phyloP scores from a whole-genome alignment of 305 asterid genomes.

The Fraxinus angustifolia region DNA sequence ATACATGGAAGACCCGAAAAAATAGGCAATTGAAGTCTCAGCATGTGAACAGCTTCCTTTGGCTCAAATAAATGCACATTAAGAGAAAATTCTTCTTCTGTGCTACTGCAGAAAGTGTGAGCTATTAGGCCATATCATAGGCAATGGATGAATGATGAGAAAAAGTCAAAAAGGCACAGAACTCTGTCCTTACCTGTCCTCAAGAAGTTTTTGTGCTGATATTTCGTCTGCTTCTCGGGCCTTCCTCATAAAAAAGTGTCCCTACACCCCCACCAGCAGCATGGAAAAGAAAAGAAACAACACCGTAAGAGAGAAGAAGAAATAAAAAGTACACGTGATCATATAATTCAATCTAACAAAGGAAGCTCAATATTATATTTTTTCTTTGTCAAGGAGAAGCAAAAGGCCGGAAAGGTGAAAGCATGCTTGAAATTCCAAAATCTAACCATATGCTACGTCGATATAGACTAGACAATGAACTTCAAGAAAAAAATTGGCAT shows the following conservation, averaged over 20 bases:
- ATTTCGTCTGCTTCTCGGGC: slow-evolving; percentile 77
- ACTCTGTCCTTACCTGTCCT: slow-evolving; percentile 46
- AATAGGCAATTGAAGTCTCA: slow-evolving; percentile 45
- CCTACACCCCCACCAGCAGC: slow-evolving; percentile 40
- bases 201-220: slow-evolving; percentile 52
- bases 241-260: slow-evolving; percentile 60
- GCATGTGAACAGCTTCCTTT: slow-evolving; percentile 47
- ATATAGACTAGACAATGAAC: neutral
- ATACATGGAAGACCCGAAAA: slow-evolving; percentile 60
- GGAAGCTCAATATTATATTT: neutral
- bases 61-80: slow-evolving; percentile 56
- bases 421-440: neutral
- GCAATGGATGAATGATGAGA: slow-evolving; percentile 19
- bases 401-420: neutral
- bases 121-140: slow-evolving; percentile 9
- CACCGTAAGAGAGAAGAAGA: slow-evolving; percentile 9
- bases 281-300: neutral
- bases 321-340: neutral
- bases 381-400: neutral
- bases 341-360: slow-evolving; percentile 2
- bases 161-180: slow-evolving; percentile 8
- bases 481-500: neutral
- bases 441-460: neutral
- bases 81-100: slow-evolving; percentile 42
- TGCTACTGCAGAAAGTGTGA: slow-evolving; percentile 43